These are phyloP conservation scores for Fusarium brachygibbosum DNA, from an alignment of 2,329 filamentous ascomycete species.

Conservation along the genomic window DNA sequence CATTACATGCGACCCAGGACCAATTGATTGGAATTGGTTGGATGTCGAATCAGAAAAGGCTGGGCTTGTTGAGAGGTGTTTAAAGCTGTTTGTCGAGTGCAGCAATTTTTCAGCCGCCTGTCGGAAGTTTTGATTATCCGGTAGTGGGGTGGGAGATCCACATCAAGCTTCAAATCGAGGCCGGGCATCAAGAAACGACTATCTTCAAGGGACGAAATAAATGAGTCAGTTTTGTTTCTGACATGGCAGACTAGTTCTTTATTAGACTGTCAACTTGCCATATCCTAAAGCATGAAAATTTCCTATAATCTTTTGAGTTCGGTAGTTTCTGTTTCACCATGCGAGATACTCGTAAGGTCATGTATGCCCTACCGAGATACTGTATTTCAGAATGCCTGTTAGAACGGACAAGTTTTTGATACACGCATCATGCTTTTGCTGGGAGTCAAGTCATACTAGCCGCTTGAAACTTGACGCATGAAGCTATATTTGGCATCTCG, in stretches of 20 bases:
- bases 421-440: not conserved
- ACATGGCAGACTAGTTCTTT: not conserved
- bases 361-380: no score
- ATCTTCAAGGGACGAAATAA: not conserved
- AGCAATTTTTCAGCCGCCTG: constrained; percentile 43
- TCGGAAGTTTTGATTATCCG: constrained; percentile 34
- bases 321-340: no score
- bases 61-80: constrained; percentile 31
- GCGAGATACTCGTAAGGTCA: no score
- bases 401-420: not conserved
- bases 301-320: no score
- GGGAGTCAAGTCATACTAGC: not conserved
- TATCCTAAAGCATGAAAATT: no score
- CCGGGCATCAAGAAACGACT: no score
- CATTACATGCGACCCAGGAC: constrained; percentile 44
- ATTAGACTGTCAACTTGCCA: not conserved
- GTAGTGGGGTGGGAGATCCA: not conserved
- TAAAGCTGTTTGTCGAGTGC: constrained; percentile 11
- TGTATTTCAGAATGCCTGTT: no score
- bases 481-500: not conserved
- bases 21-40: constrained; percentile 47
- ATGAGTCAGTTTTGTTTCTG: not conserved
- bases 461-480: not conserved
- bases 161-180: no score
- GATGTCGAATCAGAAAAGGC: constrained; percentile 31